Evolutionary conservation across 805 yeast genomes (phyloP), one percentile per base, ranked within the genome.

Genomic region (Candida coleopterorum): DNA sequence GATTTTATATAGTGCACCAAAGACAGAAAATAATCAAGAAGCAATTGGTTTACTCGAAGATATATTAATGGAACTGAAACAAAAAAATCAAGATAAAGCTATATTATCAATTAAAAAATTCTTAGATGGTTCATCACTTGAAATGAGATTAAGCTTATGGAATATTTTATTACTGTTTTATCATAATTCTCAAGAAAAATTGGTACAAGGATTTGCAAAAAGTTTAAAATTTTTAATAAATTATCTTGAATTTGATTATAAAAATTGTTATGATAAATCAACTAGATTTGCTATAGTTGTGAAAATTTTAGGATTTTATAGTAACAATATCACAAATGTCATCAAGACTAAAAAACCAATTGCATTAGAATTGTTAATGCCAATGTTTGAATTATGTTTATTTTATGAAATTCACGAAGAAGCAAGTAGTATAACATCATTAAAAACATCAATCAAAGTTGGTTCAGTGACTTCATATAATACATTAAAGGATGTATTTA

Each of bases 141-240:
- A 76, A 16, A 70, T 87, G 52, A 75, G 75, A 38, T 60, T 88
- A 25, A 79, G 80, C 37, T 58, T 93, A 2, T 89, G 97, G 95
- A 76, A 75, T 22, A 69, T 82, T 17, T 61, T 89, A 12, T 68
- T 86, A 32, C 75, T 72, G 43, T 71, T 72, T 38, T 85, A 82
- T 47, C 48, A 45, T 11, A 34, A 43, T 6, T 43, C 52, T 16
- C 28, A 57, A 2, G 55, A 55, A 0, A 64, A 70, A 17, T 66
- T 71, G 23, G 63, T 69, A 26, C 45, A 49, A 12, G 79, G 85
- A 0, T 73, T 81, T 44, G 75, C 74, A 29, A 64, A 62, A 18
- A 74, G 75, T 10, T 40, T 86, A 2, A 49, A 54, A 2, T 58
- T 77, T 14, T 54, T 83, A 15, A 47, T 70, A 1, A 45, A 51